Conservation (phyloP, 208 protist species). For the Naegleria lovaniensis region DNA sequence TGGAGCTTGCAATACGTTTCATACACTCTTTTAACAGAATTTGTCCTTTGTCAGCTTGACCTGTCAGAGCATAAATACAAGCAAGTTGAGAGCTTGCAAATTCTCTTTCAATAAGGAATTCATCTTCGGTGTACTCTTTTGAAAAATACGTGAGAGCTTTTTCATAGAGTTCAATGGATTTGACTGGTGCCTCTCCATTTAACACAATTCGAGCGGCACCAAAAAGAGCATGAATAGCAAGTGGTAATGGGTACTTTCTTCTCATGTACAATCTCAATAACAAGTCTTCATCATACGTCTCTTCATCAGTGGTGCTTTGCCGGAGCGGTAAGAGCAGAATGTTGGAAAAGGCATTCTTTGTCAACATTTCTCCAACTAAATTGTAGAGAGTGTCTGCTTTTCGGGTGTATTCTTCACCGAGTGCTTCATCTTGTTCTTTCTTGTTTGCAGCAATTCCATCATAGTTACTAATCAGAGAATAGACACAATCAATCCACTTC, state of each 20-base stretch:
- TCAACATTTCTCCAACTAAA: neutral
- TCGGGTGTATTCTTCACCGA: neutral
- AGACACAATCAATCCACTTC: neutral
- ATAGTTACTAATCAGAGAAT: neutral
- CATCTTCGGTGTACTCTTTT: neutral
- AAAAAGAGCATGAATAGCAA: neutral
- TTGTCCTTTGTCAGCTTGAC: neutral
- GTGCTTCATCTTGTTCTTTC: neutral
- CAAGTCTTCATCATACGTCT: neutral
- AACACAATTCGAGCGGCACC: neutral
- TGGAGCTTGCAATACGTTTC: neutral
- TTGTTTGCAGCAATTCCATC: neutral
- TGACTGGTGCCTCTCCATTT: neutral
- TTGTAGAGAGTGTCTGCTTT: neutral
- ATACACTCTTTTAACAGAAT: neutral
- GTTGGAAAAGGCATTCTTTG: neutral
- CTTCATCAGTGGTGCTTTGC: neutral
- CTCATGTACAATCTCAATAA: neutral
- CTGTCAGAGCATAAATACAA: neutral
- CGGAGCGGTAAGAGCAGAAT: neutral
- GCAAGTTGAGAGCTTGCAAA: neutral
- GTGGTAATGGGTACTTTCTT: neutral
- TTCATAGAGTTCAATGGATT: neutral
- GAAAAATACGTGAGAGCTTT: neutral
- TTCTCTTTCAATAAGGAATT: constrained; percentile 1